Percentiles rank a stretch among this genome's conserved stretches.
phyloP scores from a whole-genome alignment of 768 basidiomycete genomes.

The Calocera viscosa region DNA sequence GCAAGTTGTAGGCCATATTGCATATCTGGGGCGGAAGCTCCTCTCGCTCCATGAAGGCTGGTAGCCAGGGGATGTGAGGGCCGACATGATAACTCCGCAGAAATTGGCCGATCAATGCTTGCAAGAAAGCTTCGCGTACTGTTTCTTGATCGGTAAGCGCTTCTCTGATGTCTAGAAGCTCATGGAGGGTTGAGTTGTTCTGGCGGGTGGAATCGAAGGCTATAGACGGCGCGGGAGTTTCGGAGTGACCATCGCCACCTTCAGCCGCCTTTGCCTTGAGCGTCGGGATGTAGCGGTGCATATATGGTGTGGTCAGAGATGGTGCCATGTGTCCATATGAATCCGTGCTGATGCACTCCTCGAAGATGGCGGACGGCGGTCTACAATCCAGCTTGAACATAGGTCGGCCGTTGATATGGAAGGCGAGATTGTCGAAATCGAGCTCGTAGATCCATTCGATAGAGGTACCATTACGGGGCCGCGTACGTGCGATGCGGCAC shows the following conservation, averaged over 20 bases:
- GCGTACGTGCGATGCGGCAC: background rate
- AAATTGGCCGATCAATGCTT: background rate
- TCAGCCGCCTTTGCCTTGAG: background rate
- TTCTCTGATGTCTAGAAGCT: background rate
- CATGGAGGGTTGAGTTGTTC: background rate
- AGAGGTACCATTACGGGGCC: slow-evolving; percentile 18
- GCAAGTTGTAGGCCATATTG: background rate
- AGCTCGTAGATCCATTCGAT: slow-evolving; percentile 27
- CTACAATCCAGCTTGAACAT: slow-evolving; percentile 8
- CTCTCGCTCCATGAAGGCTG: background rate
- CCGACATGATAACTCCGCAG: background rate
- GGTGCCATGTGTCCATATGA: slow-evolving; percentile 18
- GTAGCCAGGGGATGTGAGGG: background rate
- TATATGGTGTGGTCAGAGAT: slow-evolving; percentile 11
- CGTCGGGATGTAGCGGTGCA: slow-evolving; percentile 13
- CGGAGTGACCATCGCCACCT: no score
- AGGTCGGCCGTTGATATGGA: slow-evolving; percentile 17
- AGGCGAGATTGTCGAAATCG: slow-evolving; percentile 25
- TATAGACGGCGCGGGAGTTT: no score
- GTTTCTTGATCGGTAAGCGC: background rate
- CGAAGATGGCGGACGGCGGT: slow-evolving; percentile 15
- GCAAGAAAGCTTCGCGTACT: background rate
- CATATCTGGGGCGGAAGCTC: background rate
- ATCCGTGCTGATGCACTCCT: slow-evolving; percentile 25
- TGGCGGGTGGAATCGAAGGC: background rate